Conservation (phyloP, 441 rosid genomes). For the Bruguiera hainesii region DNA sequence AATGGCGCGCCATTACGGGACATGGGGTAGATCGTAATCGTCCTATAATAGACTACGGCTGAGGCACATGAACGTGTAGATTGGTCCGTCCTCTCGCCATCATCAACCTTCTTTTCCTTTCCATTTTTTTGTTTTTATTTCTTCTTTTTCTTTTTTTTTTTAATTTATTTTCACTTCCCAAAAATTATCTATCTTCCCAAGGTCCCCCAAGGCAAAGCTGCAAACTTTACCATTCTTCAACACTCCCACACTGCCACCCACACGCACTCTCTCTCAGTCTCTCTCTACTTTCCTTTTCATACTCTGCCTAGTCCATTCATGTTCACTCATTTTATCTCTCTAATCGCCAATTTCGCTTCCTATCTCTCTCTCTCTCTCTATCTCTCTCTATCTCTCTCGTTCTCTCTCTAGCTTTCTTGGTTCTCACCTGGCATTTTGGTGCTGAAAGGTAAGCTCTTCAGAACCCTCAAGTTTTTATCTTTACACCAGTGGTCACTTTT, state of each 20-base stretch:
- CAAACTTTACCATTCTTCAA: constrained; percentile 34
- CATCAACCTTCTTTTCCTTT: constrained; percentile 15
- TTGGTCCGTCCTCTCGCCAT: background rate
- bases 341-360: background rate
- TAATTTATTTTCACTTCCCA: constrained; percentile 11
- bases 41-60: too few relatives aligned
- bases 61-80: constrained; percentile 1
- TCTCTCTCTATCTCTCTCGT: constrained; percentile 14
- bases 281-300: background rate
- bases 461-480: constrained; percentile 8
- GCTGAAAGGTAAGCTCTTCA: constrained; percentile 36
- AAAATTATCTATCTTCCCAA: constrained; percentile 27
- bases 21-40: background rate
- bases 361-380: constrained; percentile 18
- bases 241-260: constrained; percentile 20
- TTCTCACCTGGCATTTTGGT: constrained; percentile 24
- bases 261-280: constrained; percentile 16
- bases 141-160: background rate
- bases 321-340: background rate
- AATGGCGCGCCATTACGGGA: constrained; percentile 2
- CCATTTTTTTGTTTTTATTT: too few relatives aligned
- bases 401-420: constrained; percentile 23
- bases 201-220: constrained; percentile 22
- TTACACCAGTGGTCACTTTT: constrained; percentile 20
- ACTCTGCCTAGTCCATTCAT: background rate